phyloP scores from a whole-genome alignment of 768 basidiomycete genomes.

The Lyophyllum shimeji region DNA sequence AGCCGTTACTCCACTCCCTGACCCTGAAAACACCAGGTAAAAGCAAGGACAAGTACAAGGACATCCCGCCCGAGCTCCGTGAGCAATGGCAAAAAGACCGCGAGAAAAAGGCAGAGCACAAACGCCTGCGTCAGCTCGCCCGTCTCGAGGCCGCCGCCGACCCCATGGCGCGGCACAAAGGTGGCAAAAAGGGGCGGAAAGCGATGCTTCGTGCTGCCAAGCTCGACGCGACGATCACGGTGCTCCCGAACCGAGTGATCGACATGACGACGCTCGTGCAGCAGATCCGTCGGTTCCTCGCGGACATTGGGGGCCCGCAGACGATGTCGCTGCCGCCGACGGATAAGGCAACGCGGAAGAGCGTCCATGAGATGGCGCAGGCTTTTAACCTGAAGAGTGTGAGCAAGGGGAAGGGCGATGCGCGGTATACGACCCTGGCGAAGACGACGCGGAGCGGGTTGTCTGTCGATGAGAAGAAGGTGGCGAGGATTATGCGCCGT shows the following conservation, averaged over 20 bases:
- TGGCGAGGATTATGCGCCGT: constrained; percentile 44
- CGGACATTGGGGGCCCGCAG: constrained; percentile 45
- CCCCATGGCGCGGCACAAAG: constrained; percentile 59
- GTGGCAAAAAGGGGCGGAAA: constrained; percentile 69
- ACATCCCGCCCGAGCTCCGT: constrained; percentile 56
- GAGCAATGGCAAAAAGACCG: constrained; percentile 83
- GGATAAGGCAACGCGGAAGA: constrained; percentile 67
- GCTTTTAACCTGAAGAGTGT: constrained; percentile 77
- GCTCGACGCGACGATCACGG: constrained; percentile 44
- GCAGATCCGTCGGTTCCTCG: constrained; percentile 71
- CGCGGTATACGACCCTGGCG: constrained; percentile 73
- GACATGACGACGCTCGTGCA: constrained; percentile 67
- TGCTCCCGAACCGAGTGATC: constrained; percentile 51
- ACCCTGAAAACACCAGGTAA: constrained; percentile 29
- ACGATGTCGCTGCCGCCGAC: constrained; percentile 78
- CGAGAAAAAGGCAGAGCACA: constrained; percentile 75
- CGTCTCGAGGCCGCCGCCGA: constrained; percentile 60
- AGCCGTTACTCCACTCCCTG: not conserved
- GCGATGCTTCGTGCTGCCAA: constrained; percentile 59
- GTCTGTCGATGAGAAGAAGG: constrained; percentile 57
- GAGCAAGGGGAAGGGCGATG: constrained; percentile 70
- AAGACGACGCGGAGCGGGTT: constrained; percentile 65
- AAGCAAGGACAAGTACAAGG: constrained; percentile 51
- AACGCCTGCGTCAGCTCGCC: constrained; percentile 57
- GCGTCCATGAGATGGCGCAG: constrained; percentile 76